A percentile compares a stretch with the other conserved stretches of the same genome.
Conservation (phyloP, 176 grass and related monocot genomes). For the Avena insularis region DNA sequence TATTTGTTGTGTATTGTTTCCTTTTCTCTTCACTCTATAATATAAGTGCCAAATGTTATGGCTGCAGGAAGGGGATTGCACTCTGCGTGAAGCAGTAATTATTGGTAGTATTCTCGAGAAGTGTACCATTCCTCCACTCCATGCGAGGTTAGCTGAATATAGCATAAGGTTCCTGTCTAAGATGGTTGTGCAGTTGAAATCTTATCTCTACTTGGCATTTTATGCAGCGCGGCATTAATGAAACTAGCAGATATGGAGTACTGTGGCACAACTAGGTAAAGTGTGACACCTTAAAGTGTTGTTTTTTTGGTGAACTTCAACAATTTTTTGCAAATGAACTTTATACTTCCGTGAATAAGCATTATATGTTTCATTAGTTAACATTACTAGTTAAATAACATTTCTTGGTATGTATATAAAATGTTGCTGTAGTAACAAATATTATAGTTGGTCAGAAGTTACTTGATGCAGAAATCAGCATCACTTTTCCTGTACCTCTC, state of each 20-base stretch:
- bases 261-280: slow-evolving; percentile 94
- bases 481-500: not conserved
- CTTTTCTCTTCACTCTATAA: slow-evolving; percentile 7
- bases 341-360: not conserved
- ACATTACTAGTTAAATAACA: not conserved
- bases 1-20: not conserved
- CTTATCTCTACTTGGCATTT: slow-evolving; percentile 35
- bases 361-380: not conserved
- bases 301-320: not conserved
- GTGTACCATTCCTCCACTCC: slow-evolving; percentile 85
- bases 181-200: slow-evolving; percentile 31
- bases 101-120: slow-evolving; percentile 94
- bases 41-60: slow-evolving; percentile 21
- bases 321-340: not conserved
- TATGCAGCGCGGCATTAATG: slow-evolving; percentile 81
- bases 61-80: slow-evolving; percentile 76
- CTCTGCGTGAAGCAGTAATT: slow-evolving; percentile 92
- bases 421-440: not conserved
- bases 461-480: not conserved
- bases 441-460: not conserved
- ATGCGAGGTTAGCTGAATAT: slow-evolving; percentile 70
- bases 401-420: not conserved
- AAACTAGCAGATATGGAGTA: slow-evolving; percentile 94
- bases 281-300: not conserved
- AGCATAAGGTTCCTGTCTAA: slow-evolving; percentile 3